A percentile compares a stretch with the other conserved stretches of the same genome.
These are phyloP conservation scores for Alternaria arborescens DNA, from an alignment of 2,329 filamentous ascomycete genomes.

Conservation along the genomic window DNA sequence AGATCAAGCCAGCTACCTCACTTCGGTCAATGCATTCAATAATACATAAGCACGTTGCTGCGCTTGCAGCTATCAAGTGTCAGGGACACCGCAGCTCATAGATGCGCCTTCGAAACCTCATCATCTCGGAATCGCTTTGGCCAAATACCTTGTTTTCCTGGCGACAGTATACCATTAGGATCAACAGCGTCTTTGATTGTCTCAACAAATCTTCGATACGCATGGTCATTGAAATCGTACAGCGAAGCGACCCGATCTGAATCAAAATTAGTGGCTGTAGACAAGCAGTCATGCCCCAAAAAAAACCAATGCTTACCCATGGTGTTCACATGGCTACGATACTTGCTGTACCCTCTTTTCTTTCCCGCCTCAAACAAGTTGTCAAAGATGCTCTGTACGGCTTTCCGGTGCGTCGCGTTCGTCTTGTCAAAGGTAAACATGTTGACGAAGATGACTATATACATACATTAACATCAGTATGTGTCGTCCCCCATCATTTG, in stretches of 20 bases:
- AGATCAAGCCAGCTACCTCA: neutral
- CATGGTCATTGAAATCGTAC: conserved; percentile 46
- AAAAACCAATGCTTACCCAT: conserved; percentile 34
- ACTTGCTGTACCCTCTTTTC: conserved; percentile 44
- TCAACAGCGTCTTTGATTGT: conserved; percentile 45
- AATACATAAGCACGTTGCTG: neutral
- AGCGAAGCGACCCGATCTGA: conserved; percentile 41
- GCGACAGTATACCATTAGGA: conserved; percentile 44
- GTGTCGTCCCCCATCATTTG: neutral
- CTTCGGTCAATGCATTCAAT: neutral
- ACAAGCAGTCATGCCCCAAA: too few relatives aligned
- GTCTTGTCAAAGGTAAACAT: conserved; percentile 61
- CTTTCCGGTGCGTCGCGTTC: conserved; percentile 49
- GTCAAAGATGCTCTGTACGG: conserved; percentile 44
- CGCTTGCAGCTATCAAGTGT: neutral
- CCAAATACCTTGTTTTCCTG: conserved; percentile 46
- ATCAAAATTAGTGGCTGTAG: neutral
- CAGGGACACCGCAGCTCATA: conserved; percentile 17
- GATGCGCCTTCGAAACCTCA: conserved; percentile 31
- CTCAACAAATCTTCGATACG: conserved; percentile 44
- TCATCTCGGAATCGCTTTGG: conserved; percentile 36
- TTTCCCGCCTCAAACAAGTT: conserved; percentile 38
- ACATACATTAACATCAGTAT: neutral
- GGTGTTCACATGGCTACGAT: conserved; percentile 41
- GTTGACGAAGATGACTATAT: conserved; percentile 55